Conservation (phyloP, 805 yeast genomes). For the Hanseniaspora thailandica region DNA sequence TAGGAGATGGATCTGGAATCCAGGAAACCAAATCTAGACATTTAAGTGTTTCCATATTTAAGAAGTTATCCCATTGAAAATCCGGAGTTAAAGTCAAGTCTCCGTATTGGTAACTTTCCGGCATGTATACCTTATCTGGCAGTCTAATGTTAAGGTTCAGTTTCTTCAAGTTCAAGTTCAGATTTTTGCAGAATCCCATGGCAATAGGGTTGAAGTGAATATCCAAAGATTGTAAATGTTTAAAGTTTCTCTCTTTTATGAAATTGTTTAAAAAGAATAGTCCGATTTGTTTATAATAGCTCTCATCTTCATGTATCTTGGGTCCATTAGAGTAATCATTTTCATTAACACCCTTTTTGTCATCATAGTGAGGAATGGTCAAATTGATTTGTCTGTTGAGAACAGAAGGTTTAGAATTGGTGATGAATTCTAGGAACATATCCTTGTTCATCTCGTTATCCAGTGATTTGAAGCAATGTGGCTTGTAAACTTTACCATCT, state of each 20-base stretch:
- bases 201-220: slow-evolving; percentile 13
- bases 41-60: not conserved
- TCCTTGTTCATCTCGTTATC: slow-evolving; percentile 10
- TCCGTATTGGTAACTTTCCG: not conserved
- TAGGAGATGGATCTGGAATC: not conserved
- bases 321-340: not conserved
- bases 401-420: not conserved
- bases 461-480: not conserved
- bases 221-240: slow-evolving; percentile 1
- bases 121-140: not conserved
- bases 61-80: not conserved
- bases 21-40: slow-evolving; percentile 10
- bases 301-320: not conserved
- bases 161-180: not conserved
- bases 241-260: not conserved
- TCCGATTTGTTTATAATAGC: not conserved
- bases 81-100: not conserved
- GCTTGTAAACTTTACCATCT: not conserved
- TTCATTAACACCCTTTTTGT: not conserved
- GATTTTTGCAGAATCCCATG: not conserved
- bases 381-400: not conserved
- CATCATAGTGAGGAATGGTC: not conserved
- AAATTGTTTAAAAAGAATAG: not conserved
- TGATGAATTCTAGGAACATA: not conserved
- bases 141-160: slow-evolving; percentile 7